phyloP scores from a whole-genome alignment of 345 rosid genomes.

The Schrenkiella parvula region DNA sequence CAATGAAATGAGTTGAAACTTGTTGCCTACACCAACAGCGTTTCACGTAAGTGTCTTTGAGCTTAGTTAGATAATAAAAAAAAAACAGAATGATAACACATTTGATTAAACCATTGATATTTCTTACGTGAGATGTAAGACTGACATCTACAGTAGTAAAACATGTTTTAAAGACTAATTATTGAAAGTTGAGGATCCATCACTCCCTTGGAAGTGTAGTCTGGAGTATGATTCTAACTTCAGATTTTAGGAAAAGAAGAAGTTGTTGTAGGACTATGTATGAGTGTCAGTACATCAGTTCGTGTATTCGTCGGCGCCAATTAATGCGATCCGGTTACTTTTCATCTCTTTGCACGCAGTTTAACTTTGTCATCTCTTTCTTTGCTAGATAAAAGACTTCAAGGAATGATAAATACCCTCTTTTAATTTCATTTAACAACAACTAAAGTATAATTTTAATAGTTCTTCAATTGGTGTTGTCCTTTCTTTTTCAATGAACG shows the following conservation, averaged over 20 bases:
- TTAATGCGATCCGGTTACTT: no score
- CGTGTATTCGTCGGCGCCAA: no score
- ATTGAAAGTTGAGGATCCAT: not conserved
- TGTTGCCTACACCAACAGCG: not conserved
- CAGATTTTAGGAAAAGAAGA: not conserved
- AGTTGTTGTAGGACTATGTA: not conserved
- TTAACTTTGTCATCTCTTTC: not conserved
- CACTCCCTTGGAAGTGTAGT: not conserved
- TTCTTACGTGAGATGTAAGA: not conserved
- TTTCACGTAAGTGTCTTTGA: not conserved
- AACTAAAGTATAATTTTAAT: not conserved
- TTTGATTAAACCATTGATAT: not conserved
- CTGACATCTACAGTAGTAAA: not conserved
- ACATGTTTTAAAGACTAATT: not conserved
- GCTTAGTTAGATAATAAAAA: not conserved
- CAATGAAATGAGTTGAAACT: not conserved
- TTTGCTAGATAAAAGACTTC: not conserved
- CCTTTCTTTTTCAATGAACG: not conserved
- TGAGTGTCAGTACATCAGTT: not conserved
- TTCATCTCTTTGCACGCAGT: no score
- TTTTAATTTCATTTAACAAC: not conserved
- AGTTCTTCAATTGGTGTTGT: not conserved
- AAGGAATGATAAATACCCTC: not conserved
- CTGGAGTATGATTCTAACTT: not conserved
- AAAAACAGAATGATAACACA: not conserved